phyloP scores from a whole-genome alignment of 2,329 filamentous ascomycete species.

The Pseudohalonectria lignicola region DNA sequence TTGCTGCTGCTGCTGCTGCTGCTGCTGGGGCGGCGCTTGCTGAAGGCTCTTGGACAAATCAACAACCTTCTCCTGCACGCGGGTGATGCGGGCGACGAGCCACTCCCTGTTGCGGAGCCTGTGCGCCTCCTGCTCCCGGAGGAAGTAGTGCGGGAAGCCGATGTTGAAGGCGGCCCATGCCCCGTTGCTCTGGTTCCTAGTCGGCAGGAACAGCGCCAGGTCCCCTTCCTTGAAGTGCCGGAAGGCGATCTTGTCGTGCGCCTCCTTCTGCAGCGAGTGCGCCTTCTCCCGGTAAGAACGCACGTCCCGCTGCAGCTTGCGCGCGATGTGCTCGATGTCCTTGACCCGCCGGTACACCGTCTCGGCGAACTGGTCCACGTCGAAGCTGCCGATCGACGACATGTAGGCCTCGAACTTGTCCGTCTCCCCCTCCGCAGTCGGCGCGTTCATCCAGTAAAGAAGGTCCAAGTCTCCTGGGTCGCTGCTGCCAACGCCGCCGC shows the following conservation, averaged over 20 bases:
- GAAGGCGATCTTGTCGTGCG: constrained; percentile 93
- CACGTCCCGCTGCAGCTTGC: constrained; percentile 87
- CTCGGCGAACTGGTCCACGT: constrained; percentile 75
- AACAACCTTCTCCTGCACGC: constrained; percentile 85
- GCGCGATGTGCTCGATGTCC: constrained; percentile 84
- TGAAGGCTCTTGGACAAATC: constrained; percentile 73
- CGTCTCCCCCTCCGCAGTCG: constrained; percentile 54
- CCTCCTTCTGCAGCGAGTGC: constrained; percentile 68
- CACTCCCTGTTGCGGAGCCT: constrained; percentile 78
- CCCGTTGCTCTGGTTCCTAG: constrained; percentile 83
- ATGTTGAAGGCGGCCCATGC: constrained; percentile 99
- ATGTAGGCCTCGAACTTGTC: constrained; percentile 68
- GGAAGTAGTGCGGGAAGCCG: constrained; percentile 91
- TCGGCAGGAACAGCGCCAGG: constrained; percentile 85
- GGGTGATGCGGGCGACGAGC: constrained; percentile 89
- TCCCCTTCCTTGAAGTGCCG: constrained; percentile 95
- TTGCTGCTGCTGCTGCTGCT: constrained; percentile 1
- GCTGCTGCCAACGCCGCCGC: background rate
- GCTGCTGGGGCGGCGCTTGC: constrained; percentile 17
- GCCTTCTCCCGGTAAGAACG: constrained; percentile 80
- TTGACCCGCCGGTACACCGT: constrained; percentile 81
- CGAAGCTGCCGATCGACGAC: constrained; percentile 63
- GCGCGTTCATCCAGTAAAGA: constrained; percentile 71
- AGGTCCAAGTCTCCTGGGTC: constrained; percentile 69
- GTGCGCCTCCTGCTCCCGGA: constrained; percentile 85